phyloP scores from a whole-genome alignment of 73 alveolate genomes.

The Paraurostyla sp. region DNA sequence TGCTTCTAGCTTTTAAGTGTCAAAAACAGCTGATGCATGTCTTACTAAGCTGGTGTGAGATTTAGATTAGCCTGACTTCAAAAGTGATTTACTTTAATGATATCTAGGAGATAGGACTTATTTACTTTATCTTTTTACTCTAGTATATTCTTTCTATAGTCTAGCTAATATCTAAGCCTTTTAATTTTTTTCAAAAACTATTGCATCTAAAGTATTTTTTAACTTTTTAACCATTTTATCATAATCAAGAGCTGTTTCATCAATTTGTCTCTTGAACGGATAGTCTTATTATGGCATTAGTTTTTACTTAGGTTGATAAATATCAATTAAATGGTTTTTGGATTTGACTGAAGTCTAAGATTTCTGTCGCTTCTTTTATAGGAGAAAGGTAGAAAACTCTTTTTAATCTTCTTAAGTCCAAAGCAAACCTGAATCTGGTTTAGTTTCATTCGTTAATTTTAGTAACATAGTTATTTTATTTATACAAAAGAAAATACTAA shows the following conservation, averaged over 20 bases:
- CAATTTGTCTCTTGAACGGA: too few relatives aligned
- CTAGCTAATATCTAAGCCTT: too few relatives aligned
- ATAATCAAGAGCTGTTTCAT: too few relatives aligned
- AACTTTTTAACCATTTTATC: too few relatives aligned
- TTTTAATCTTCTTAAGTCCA: slow-evolving; percentile 41
- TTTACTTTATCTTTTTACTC: neutral
- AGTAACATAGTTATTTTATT: neutral
- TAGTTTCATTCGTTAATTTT: slow-evolving; percentile 42
- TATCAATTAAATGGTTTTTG: neutral
- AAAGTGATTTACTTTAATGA: neutral
- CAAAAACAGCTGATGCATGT: slow-evolving; percentile 21
- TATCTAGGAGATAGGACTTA: neutral
- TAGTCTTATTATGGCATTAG: neutral
- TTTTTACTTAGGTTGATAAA: too few relatives aligned
- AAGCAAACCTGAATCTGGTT: neutral
- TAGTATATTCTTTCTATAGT: too few relatives aligned
- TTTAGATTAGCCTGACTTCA: neutral
- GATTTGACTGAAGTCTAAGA: neutral
- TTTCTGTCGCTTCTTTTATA: neutral
- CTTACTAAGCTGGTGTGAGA: neutral
- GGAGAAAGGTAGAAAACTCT: neutral
- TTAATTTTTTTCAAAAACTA: too few relatives aligned
- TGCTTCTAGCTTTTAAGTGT: slow-evolving; percentile 25
- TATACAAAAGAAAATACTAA: too few relatives aligned
- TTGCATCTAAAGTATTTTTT: too few relatives aligned